phyloP scores from a whole-genome alignment of 768 basidiomycete species.

The Amanita muscaria region DNA sequence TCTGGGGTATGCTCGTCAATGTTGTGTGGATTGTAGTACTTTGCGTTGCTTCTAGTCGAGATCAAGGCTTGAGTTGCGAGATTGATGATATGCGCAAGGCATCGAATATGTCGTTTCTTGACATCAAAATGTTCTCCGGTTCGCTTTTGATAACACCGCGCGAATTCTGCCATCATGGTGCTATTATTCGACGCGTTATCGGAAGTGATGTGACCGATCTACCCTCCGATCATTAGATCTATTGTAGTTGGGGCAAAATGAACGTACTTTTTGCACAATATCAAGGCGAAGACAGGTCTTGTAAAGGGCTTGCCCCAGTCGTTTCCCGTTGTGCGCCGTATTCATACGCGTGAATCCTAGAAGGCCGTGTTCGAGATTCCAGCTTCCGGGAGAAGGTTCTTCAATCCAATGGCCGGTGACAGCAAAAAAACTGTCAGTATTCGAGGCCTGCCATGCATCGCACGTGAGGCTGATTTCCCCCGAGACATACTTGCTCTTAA shows the following conservation, averaged over 20 bases:
- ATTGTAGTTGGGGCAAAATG: not conserved
- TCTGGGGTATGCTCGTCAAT: constrained; percentile 11
- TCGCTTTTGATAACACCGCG: not conserved
- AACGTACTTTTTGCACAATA: constrained; percentile 22
- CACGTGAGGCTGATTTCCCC: not conserved
- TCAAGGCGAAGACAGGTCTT: constrained; percentile 20
- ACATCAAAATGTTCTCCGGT: not conserved
- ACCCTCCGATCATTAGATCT: no score
- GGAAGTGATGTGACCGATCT: no score
- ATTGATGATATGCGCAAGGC: no score
- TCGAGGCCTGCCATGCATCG: no score
- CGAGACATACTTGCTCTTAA: not conserved
- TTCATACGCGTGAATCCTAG: no score
- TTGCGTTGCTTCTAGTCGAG: constrained; percentile 16
- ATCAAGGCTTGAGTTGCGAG: constrained; percentile 26
- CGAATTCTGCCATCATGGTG: not conserved
- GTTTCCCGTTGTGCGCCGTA: constrained; percentile 28
- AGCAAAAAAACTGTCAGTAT: no score
- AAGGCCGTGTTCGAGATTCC: constrained; percentile 21
- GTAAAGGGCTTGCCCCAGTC: constrained; percentile 25
- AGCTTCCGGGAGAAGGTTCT: constrained; percentile 13
- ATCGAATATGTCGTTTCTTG: not conserved
- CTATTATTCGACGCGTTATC: not conserved
- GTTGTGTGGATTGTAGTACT: constrained; percentile 17
- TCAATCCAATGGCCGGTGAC: no score